Evolutionary conservation across 2,329 filamentous ascomycete genomes (phyloP).

Genomic region (Pezicula radicicola): DNA sequence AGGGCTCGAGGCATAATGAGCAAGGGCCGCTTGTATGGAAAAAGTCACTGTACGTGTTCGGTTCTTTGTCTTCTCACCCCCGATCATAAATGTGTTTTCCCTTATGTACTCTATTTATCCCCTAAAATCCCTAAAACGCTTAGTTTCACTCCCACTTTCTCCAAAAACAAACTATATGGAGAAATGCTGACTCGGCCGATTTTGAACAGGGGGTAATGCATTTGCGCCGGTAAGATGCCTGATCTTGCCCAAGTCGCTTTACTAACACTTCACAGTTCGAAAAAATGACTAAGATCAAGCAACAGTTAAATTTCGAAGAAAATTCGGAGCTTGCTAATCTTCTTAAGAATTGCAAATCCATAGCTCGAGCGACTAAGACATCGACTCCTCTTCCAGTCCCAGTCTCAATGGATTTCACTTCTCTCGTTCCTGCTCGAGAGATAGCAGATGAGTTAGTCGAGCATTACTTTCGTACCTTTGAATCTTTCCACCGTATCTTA

Average conservation of each 20-base stretch:
- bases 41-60: constrained; percentile 21
- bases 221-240: neutral
- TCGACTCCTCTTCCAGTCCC: neutral
- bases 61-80: constrained; percentile 10
- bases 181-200: neutral
- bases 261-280: neutral
- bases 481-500: constrained; percentile 20
- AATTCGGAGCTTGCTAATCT: neutral
- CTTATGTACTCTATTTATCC: neutral
- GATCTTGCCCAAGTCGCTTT: neutral
- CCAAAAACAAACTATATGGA: neutral
- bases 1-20: constrained; percentile 13
- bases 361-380: neutral
- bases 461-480: constrained; percentile 22
- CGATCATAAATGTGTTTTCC: constrained; percentile 11
- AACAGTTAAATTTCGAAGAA: neutral
- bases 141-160: too few relatives aligned
- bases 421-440: constrained; percentile 17
- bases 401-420: neutral
- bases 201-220: neutral
- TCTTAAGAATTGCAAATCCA: neutral
- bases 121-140: too few relatives aligned
- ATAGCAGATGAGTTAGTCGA: constrained; percentile 17
- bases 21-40: constrained; percentile 22
- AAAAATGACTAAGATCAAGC: neutral